Evolutionary conservation across 2,329 filamentous ascomycete genomes (phyloP), one percentile per base, ranked within the genome.

Genomic region (Coniella vitis): DNA sequence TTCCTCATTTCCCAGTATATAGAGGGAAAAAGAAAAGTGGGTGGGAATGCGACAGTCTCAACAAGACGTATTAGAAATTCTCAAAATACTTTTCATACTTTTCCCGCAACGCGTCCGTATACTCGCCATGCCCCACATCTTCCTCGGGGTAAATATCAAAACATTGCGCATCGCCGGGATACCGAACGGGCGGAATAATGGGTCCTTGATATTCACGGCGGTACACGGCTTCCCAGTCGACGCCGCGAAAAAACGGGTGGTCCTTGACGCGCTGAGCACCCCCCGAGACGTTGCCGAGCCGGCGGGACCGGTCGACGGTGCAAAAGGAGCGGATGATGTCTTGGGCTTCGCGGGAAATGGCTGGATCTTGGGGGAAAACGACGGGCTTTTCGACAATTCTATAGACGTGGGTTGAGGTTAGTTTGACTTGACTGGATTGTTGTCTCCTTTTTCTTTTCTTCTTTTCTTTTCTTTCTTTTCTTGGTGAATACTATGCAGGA

Each of bases 131-230:
- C 41, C 75, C 74, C 47, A 73, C 78, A 51, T 84, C 81, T 60
- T 90, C 84, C 52, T 88, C 84, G n/a, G 87, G 84, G 59, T 91
- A 93, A 37, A 83, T 75, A 60, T 91, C 87, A 60, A 91, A 93
- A 63, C 88, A 91, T 60, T 86, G 77, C 16, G 87, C 83, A 60
- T 91, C 87, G 29, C 85, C 86, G 0, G 82, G 76, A 43, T 80
- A 85, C 20, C 83, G 73, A 25, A 91, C 70, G 47, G 85, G 83
- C n/a, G 86, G 87, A 45, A 87, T 74, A 56, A 90, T 90, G 4
- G 86, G 86, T 0, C 86, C 86, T 42, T 75, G 71, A 44, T 78
- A 70, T 54, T 78, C 77, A 46, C 83, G 78, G 51, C 79, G 70
- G 58, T 83, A 79, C 20, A 90, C 66, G 41, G 81, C 83, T 46